These are phyloP conservation scores for Arachis monticola DNA, from an alignment of 331 rosid genomes.

Conservation along the genomic window DNA sequence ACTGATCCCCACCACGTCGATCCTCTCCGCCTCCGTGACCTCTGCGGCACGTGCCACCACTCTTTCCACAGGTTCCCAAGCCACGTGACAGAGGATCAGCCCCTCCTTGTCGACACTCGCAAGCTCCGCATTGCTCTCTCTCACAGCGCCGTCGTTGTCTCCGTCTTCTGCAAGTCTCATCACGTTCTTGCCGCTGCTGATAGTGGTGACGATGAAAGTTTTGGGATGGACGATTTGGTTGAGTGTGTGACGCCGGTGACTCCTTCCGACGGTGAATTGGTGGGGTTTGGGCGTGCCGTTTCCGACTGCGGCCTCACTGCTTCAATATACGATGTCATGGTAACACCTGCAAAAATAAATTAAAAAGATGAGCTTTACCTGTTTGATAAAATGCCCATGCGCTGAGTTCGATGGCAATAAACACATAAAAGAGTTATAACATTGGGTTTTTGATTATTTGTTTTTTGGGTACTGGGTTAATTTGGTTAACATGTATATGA, in stretches of 20 bases:
- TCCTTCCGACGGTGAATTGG: slow-evolving; percentile 62
- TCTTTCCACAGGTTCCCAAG: slow-evolving; percentile 55
- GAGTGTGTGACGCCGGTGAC: slow-evolving; percentile 54
- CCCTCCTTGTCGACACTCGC: slow-evolving; percentile 46
- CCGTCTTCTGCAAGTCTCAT: slow-evolving; percentile 69
- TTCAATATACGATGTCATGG: slow-evolving; percentile 83
- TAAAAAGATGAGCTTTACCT: background rate
- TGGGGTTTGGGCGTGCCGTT: slow-evolving; percentile 87
- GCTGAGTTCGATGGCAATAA: background rate
- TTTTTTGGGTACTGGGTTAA: background rate
- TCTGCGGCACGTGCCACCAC: slow-evolving; percentile 62
- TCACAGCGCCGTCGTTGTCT: slow-evolving; percentile 67
- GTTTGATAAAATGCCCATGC: background rate
- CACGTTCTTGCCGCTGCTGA: slow-evolving; percentile 1
- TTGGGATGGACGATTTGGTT: slow-evolving; percentile 47
- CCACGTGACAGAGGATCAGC: slow-evolving; percentile 33
- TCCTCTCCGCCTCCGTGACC: slow-evolving; percentile 55
- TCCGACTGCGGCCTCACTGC: slow-evolving; percentile 83
- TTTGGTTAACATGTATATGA: slow-evolving; percentile 38
- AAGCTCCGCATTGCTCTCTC: slow-evolving; percentile 75
- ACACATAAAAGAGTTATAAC: too few species aligned
- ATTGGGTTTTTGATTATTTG: too few species aligned
- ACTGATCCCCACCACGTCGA: slow-evolving; percentile 56
- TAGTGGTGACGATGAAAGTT: background rate
- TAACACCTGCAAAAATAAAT: slow-evolving; percentile 25